Base-by-base conservation (phyloP, 2,329 filamentous ascomycete species). In the Daldinia eschscholtzii region DNA sequence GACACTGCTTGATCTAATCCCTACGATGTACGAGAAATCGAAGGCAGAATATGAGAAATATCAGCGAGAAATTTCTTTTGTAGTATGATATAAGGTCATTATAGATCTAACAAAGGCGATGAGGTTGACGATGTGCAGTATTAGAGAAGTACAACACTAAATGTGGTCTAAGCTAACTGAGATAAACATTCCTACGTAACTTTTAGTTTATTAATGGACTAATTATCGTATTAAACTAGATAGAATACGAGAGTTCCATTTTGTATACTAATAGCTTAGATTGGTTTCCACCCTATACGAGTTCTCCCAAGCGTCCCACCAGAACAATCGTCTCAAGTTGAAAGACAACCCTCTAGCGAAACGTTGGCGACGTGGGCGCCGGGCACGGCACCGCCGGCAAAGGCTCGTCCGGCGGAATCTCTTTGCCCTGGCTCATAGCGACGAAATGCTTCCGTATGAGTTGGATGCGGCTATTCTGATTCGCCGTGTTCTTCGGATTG, bases 391-490 rank as follows among this genome's bases (percentile, higher is more conserved):
- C 81, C 33, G 69, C 67, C 2, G 82, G 82, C 37, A 83, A 71
- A 53, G 79, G 75, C 13, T 72, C 76, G 61, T 79, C 74, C 5
- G 77, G 70, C 5, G 73, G 68, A 20, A 82, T 79, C 2, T 76
- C 74, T 57, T 73, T 63, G 10, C 76, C 77, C 61, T 78, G 71
- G 68, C 79, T 81, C 80, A 82, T 81, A 23, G 77, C 78, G 37
- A 83, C 71, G 60, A 82, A 81, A 70, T 85, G 83, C 73, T 83
- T 78, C 30, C 82, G 74, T 28, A 84, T 80, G n/a, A 81, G 77
- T 66, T 78, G 74, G 33, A 83, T 83, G 62, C 81, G 77, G 15
- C 72, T 76, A 56, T 80, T 79, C 7, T 75, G 79, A 30, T 78
- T 73, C 1, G 73, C 76, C 23, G 82, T 78, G 66, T 84, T 83